Base-by-base conservation (phyloP, 2,329 filamentous ascomycete species). In the Hypoxylon sp. region DNA sequence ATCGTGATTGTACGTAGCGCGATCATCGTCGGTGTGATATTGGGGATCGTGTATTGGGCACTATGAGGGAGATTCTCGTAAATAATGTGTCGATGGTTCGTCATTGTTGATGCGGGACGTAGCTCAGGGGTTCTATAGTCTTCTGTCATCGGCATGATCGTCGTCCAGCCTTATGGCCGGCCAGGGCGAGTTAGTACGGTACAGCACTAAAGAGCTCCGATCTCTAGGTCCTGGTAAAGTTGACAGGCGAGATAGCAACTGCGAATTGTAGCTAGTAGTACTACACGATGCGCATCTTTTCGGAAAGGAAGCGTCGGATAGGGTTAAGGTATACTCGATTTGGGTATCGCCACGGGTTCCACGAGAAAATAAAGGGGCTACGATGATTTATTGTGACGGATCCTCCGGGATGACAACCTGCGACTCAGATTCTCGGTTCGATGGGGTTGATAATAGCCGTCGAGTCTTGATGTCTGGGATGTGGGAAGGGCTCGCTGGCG, bases 1-100 rank as follows among this genome's bases (percentile, higher is more conserved):
- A 11, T 27, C 13, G 11, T 10, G 37, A 20, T 31, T 17, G n/a
- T 44, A 30, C 8, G 27, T 17, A 17, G 54, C 17, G 25, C n/a
- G 25, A 44, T 20, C 37, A 17, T 56, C 7, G 35, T 44, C 53
- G 7, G 17, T 56, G 27, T 40, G 35, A 55, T 42, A 55, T 55
- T 11, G 35, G 35, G 7, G 40, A 30, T 20, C 30, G 25, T 20
- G 35, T 35, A 8, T 55, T 22, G 42, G 35, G 20, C 27, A 30
- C 25, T 27, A 22, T 35, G 51, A n/a, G 25, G 20, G 17, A 25
- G n/a, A 30, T n/a, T 31, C 17, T 56, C 14, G 6, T 11, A 13
- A 3, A 20, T 17, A 56, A 3, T 10, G 17, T 30, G 22, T 31
- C 11, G n/a, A 22, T 14, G 37, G 33, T 14, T 40, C 40, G 13